Conservation (phyloP, 192 early-diverging fungal genomes). For the Podila verticillata region DNA sequence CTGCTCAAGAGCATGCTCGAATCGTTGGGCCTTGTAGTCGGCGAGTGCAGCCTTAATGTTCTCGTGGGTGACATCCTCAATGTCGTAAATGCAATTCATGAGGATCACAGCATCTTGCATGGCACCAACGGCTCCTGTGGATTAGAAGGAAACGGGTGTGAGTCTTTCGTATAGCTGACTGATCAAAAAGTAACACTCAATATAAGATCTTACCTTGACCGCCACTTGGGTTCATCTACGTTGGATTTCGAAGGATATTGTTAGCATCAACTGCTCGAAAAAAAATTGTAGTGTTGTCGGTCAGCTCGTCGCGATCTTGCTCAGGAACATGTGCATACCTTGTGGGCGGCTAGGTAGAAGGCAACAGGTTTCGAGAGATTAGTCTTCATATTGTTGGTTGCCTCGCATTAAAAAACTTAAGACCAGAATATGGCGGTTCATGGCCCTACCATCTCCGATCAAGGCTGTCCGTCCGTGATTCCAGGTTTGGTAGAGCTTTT, state of each 20-base stretch:
- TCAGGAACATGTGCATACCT: background rate
- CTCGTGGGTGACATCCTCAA: slow-evolving; percentile 7
- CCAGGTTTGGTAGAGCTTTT: slow-evolving; percentile 15
- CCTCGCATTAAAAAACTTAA: too few relatives aligned
- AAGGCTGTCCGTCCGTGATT: background rate
- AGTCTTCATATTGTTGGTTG: too few relatives aligned
- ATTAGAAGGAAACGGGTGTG: background rate
- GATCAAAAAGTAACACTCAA: too few relatives aligned
- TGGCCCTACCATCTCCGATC: slow-evolving; percentile 9
- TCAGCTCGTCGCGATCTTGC: background rate
- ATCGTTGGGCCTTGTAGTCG: background rate
- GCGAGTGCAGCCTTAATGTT: slow-evolving; percentile 6
- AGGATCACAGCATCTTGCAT: slow-evolving; percentile 27
- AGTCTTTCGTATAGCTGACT: too few relatives aligned
- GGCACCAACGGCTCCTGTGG: slow-evolving; percentile 18
- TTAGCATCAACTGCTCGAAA: background rate
- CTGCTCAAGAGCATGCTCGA: background rate
- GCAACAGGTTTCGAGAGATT: too few relatives aligned
- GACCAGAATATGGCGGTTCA: too few relatives aligned
- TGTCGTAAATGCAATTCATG: slow-evolving; percentile 19
- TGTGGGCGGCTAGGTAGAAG: background rate
- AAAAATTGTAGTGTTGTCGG: background rate
- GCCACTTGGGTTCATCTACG: background rate
- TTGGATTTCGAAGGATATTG: background rate
- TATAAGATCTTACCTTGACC: background rate